These are phyloP conservation scores for Euphorbia celastroides DNA, from an alignment of 441 rosid genomes.

Conservation along the genomic window DNA sequence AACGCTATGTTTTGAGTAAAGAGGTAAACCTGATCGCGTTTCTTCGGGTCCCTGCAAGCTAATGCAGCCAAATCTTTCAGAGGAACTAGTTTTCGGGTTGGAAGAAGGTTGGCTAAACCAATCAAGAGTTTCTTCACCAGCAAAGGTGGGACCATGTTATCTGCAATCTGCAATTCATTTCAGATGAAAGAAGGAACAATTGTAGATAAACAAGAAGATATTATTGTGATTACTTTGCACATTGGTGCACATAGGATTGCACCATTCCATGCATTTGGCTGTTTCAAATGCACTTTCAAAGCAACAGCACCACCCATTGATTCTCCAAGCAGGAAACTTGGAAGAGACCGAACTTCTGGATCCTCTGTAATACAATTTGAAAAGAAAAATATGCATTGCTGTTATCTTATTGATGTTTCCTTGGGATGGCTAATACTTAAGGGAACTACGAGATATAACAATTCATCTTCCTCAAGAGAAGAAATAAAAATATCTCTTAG, in stretches of 20 bases:
- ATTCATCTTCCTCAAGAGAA: not conserved
- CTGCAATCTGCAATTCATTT: conserved; percentile 59
- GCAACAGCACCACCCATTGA: conserved; percentile 97
- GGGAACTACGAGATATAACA: not conserved
- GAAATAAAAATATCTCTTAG: not conserved
- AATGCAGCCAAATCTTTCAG: conserved; percentile 80
- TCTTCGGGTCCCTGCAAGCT: conserved; percentile 57
- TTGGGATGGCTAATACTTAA: not conserved
- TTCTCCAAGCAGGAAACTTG: conserved; percentile 82
- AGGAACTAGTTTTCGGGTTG: conserved; percentile 78
- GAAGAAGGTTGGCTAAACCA: conserved; percentile 63
- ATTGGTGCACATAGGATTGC: conserved; percentile 86
- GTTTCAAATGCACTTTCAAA: conserved; percentile 77
- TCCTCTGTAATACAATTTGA: conserved; percentile 40
- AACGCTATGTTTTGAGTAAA: conserved; percentile 10
- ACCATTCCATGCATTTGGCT: conserved; percentile 81
- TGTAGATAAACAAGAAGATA: not conserved
- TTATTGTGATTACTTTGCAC: conserved; percentile 67
- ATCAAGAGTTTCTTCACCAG: conserved; percentile 55
- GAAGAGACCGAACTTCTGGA: conserved; percentile 44
- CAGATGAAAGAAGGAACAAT: conserved; percentile 4
- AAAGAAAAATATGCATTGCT: not conserved
- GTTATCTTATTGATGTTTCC: no score
- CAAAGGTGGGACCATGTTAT: conserved; percentile 70
- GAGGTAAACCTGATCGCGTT: conserved; percentile 54